Evolutionary conservation across 768 basidiomycete genomes (phyloP).

Genomic region (Lentinula guzmanii): DNA sequence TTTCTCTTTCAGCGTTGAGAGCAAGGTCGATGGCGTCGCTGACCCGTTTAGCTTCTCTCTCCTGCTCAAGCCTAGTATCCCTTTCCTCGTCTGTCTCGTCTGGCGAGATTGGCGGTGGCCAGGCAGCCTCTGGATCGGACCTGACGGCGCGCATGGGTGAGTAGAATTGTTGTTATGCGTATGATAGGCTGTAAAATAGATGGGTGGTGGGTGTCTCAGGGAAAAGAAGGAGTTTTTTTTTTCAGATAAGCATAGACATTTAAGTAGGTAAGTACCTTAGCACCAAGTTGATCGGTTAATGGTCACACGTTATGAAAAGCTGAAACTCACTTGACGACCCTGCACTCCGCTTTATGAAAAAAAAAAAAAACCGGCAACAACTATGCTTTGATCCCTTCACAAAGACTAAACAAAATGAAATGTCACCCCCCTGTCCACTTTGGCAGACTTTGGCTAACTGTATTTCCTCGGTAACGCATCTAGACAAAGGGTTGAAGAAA

Average conservation of each 20-base stretch:
- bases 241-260: neutral
- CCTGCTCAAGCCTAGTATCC: conserved; percentile 31
- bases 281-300: neutral
- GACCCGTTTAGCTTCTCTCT: conserved; percentile 43
- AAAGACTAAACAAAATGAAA: neutral
- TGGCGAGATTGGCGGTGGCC: conserved; percentile 22
- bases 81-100: conserved; percentile 38
- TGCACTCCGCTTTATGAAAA: neutral
- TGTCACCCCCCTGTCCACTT: neutral
- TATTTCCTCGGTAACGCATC: too few species aligned
- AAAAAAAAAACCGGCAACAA: neutral
- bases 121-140: neutral
- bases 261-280: neutral
- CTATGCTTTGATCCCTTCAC: neutral
- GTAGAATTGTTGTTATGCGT: neutral
- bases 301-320: neutral
- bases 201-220: neutral
- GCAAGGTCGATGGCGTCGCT: conserved; percentile 54
- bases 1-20: conserved; percentile 40
- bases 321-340: neutral
- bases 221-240: neutral
- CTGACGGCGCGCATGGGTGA: neutral
- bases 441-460: too few species aligned
- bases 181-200: neutral
- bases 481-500: too few species aligned